A percentile compares a stretch with the other conserved stretches of the same genome.
phyloP scores from a whole-genome alignment of 495 filamentous ascomycete genomes.

The Lasiosphaeriaceae sp. region DNA sequence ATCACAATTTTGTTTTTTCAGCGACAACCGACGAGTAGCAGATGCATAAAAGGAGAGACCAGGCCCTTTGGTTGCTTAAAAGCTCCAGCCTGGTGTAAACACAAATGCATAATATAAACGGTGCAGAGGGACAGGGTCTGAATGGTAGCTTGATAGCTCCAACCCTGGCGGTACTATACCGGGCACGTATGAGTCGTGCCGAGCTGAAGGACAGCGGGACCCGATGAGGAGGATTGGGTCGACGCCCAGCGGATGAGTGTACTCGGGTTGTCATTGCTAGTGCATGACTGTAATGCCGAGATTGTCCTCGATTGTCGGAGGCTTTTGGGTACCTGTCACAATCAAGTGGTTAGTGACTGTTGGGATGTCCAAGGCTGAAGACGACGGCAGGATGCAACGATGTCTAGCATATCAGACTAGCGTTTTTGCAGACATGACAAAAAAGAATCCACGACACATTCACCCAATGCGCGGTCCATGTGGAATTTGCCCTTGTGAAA shows the following conservation, averaged over 20 bases:
- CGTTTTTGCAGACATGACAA: constrained; percentile 13
- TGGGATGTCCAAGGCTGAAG: constrained; percentile 7
- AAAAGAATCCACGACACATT: constrained; percentile 1
- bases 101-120: constrained; percentile 11
- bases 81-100: constrained; percentile 43
- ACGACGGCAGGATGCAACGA: background rate
- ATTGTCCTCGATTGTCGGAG: constrained; percentile 15
- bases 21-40: constrained; percentile 21
- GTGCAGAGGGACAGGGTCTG: constrained; percentile 26
- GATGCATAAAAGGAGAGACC: constrained; percentile 23
- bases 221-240: constrained; percentile 1
- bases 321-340: constrained; percentile 18
- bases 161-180: constrained; percentile 31
- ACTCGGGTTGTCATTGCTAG: constrained; percentile 26
- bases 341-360: constrained; percentile 27
- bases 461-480: no score
- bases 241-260: constrained; percentile 6
- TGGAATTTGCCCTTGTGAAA: background rate
- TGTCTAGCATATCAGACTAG: background rate
- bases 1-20: constrained; percentile 43
- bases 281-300: constrained; percentile 21
- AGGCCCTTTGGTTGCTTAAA: constrained; percentile 50
- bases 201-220: constrained; percentile 6
- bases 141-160: constrained; percentile 54
- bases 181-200: constrained; percentile 12